phyloP scores from a whole-genome alignment of 805 yeast genomes.

The Teunomyces panamensis region DNA sequence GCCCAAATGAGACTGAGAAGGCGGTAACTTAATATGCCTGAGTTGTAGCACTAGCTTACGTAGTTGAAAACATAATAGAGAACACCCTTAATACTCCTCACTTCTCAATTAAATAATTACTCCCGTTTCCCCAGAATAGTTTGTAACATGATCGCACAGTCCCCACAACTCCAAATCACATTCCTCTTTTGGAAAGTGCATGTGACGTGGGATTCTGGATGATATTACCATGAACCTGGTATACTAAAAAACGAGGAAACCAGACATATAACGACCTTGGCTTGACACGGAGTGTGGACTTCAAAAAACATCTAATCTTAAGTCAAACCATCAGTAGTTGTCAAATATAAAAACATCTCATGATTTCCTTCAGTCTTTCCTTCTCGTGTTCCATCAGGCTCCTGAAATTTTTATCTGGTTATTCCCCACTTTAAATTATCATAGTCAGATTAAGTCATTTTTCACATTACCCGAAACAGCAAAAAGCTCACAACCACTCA shows the following conservation, averaged over 20 bases:
- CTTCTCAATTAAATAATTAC: not conserved
- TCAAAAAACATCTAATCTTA: too few relatives aligned
- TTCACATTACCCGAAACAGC: not conserved
- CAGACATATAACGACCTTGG: not conserved
- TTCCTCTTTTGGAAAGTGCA: not conserved
- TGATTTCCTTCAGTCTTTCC: not conserved
- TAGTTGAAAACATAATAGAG: too few relatives aligned
- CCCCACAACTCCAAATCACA: not conserved
- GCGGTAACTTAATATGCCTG: slow-evolving; percentile 9
- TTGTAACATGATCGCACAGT: not conserved
- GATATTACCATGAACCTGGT: not conserved
- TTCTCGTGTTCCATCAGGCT: not conserved
- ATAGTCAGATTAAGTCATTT: slow-evolving; percentile 1
- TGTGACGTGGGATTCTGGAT: not conserved
- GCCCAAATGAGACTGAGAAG: slow-evolving; percentile 36
- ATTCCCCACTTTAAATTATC: slow-evolving; percentile 4
- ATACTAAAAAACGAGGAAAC: not conserved
- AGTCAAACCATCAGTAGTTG: too few relatives aligned
- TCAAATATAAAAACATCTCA: not conserved
- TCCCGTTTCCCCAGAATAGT: not conserved
- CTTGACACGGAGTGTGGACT: too few relatives aligned
- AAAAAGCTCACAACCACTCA: not conserved
- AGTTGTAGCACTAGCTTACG: not conserved
- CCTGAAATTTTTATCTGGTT: not conserved
- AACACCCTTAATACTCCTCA: too few relatives aligned